phyloP scores from a whole-genome alignment of 2,329 filamentous ascomycete species.

The Alternaria atra region DNA sequence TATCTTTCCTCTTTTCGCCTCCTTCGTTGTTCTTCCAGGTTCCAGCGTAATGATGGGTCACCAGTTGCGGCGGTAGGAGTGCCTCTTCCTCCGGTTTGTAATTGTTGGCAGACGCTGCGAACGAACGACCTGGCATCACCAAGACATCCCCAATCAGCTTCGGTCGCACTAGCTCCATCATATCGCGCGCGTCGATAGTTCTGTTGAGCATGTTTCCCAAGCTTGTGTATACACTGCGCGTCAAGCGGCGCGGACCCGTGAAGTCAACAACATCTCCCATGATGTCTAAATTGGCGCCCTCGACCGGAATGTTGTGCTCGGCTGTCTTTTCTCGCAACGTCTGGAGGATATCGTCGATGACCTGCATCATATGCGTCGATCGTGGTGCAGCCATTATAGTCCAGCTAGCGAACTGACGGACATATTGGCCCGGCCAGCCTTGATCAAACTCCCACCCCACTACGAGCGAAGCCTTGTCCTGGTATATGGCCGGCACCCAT shows the following conservation, averaged over 20 bases:
- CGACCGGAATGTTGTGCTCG: constrained; percentile 23
- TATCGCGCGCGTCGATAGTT: constrained; percentile 23
- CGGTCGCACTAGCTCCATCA: constrained; percentile 35
- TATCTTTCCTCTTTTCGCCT: constrained; percentile 13
- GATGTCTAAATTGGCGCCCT: constrained; percentile 28
- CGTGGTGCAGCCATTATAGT: constrained; percentile 41
- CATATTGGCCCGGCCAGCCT: constrained; percentile 27
- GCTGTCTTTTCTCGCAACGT: constrained; percentile 19
- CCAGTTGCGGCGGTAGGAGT: constrained; percentile 15
- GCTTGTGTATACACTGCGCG: constrained; percentile 35
- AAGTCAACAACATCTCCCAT: constrained; percentile 43
- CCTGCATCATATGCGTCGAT: constrained; percentile 33
- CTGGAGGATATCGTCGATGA: constrained; percentile 41
- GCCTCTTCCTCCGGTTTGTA: constrained; percentile 18
- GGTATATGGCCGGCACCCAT: constrained; percentile 51
- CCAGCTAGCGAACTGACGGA: constrained; percentile 43
- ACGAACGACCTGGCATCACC: constrained; percentile 29
- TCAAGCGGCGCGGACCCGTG: constrained; percentile 40
- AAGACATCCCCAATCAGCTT: constrained; percentile 41
- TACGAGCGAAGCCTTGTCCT: constrained; percentile 42
- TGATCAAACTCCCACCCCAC: constrained; percentile 54
- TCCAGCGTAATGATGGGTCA: constrained; percentile 32
- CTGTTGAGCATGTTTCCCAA: constrained; percentile 25
- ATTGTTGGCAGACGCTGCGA: constrained; percentile 24
- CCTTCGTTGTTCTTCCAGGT: constrained; percentile 33